A percentile compares a stretch with the other conserved stretches of the same genome.
Evolutionary conservation across 139 green algal species (phyloP).

Genomic region (Asterochloris sp.): DNA sequence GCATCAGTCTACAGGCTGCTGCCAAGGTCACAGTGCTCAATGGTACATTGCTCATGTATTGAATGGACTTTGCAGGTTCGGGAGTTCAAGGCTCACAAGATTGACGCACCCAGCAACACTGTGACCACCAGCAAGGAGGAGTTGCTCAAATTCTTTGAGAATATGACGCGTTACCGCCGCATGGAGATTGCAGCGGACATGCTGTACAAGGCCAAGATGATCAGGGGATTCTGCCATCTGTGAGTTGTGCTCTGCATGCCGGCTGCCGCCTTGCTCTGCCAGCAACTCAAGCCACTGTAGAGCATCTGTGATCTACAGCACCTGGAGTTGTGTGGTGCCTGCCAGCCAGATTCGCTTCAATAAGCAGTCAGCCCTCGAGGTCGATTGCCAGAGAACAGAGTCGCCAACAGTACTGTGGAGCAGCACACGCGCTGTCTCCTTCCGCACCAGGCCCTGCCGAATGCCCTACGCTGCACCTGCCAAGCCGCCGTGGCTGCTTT

Average conservation of each 20-base stretch:
- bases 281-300: too few species aligned
- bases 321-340: not conserved
- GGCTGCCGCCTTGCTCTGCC: not conserved
- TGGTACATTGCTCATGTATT: too few species aligned
- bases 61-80: conserved; percentile 39
- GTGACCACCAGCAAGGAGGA: conserved; percentile 78
- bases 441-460: too few species aligned
- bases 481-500: too few species aligned
- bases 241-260: conserved; percentile 32
- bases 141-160: conserved; percentile 71
- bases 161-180: conserved; percentile 84
- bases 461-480: too few species aligned
- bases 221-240: conserved; percentile 98
- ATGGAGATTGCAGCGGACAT: conserved; percentile 97
- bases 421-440: too few species aligned
- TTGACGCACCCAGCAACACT: conserved; percentile 71
- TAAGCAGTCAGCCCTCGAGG: not conserved
- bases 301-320: too few species aligned
- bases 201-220: conserved; percentile 93
- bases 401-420: too few species aligned
- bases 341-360: not conserved
- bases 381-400: too few species aligned
- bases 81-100: conserved; percentile 72
- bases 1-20: not conserved
- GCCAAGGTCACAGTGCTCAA: too few species aligned